A percentile compares a stretch with the other conserved stretches of the same genome.
These are phyloP conservation scores for Porogramme epimiltina DNA, from an alignment of 1,284 basidiomycete genomes.

Conservation along the genomic window DNA sequence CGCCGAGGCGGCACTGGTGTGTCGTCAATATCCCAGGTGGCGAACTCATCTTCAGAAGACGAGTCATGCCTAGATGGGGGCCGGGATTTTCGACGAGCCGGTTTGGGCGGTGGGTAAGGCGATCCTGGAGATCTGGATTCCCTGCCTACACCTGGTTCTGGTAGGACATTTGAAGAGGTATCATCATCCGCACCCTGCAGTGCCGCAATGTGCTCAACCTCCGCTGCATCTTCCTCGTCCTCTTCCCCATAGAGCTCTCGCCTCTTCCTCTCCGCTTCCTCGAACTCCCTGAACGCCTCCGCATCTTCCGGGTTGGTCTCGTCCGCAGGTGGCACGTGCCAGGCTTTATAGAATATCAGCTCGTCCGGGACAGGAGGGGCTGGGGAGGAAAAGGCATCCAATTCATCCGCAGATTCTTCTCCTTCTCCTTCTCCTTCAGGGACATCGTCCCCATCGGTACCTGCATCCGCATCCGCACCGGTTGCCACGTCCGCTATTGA, in stretches of 20 bases:
- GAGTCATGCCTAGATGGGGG: slow-evolving; percentile 23
- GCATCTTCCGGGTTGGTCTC: slow-evolving; percentile 50
- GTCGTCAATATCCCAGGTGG: slow-evolving; percentile 42
- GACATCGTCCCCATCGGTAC: slow-evolving; percentile 42
- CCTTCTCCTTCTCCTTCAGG: slow-evolving; percentile 39
- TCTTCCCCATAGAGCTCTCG: slow-evolving; percentile 51
- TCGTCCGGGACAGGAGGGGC: slow-evolving; percentile 1
- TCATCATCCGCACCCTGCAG: too few relatives aligned
- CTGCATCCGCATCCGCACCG: slow-evolving; percentile 30
- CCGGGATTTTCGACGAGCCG: slow-evolving; percentile 7
- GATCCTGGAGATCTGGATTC: too few relatives aligned
- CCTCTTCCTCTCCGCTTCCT: slow-evolving; percentile 59
- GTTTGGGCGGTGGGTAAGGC: neutral
- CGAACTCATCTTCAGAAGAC: slow-evolving; percentile 48
- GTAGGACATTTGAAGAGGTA: too few relatives aligned
- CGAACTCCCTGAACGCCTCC: slow-evolving; percentile 63
- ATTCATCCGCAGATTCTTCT: slow-evolving; percentile 24
- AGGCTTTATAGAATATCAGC: slow-evolving; percentile 23
- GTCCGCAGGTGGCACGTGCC: slow-evolving; percentile 45
- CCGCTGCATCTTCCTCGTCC: slow-evolving; percentile 34
- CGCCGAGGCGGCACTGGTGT: slow-evolving; percentile 25
- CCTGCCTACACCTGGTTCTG: too few relatives aligned
- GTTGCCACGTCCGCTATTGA: slow-evolving; percentile 29
- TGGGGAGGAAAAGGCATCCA: slow-evolving; percentile 3
- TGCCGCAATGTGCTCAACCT: too few relatives aligned